Evolutionary conservation across 129 eudicot genomes (phyloP), one percentile per base, ranked within the genome.

Genomic region (Helianthus tuberosus): DNA sequence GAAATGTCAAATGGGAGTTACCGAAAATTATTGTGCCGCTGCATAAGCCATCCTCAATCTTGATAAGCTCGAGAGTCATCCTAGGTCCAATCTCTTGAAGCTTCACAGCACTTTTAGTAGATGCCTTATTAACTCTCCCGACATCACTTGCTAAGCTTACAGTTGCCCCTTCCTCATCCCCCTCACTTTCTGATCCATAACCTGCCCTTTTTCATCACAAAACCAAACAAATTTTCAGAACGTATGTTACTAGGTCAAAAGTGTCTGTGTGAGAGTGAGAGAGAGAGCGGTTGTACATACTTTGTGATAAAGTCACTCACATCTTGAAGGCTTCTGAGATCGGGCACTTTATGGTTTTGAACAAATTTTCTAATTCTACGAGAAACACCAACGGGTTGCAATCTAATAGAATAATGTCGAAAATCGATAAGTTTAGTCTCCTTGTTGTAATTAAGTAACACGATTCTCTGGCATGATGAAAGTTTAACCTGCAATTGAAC

Each of bases 41-140:
- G 79, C 99, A 91, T 69, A 94, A 66, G 69, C 99, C 99, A 74
- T 94, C 97, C 80, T 94, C 99, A 61, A 94, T 79, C 76, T 89
- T 91, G 46, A 85, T 77, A 54, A 94, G 97, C 74, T 94, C 90
- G 61, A 94, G 92, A 9, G 97, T 88, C 99, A 94, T 88, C 61
- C 99, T 78, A 13, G 97, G 99, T 52, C 99, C 99, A 65, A 94
- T 83, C 80, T 94, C 99, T 87, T 94, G 99, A 77, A 94, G 99
- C 84, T 85, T 94, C 48, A 94, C 99, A 9, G 99, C 99, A 84
- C 98, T 93, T 72, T 90, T 90, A 36, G 87, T 88, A 65, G 96
- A 76, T 43, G 96, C 96, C 50, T 89, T 86, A 10, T 93, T 93
- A 29, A 93, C 23, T 81, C 98, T 82, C 9, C 96, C 96, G 52